Evolutionary conservation across 345 rosid genomes (phyloP).

Genomic region (Streptanthus diversifolius): DNA sequence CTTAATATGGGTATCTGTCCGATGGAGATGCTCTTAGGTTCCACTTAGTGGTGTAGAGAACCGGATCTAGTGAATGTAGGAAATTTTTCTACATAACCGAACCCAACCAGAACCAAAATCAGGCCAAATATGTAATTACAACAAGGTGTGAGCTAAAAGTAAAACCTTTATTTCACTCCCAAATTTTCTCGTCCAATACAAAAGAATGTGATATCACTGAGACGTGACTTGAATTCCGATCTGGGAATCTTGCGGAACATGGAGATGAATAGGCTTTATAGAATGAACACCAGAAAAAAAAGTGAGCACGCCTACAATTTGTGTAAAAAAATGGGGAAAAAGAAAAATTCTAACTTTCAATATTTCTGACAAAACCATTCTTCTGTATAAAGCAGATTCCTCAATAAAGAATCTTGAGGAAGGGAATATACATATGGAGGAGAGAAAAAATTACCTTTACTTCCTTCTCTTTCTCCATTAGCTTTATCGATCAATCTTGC

Average conservation of each 20-base stretch:
- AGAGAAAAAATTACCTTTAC: slow-evolving; percentile 18
- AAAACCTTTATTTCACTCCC: background rate
- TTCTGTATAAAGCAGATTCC: background rate
- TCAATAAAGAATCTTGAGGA: background rate
- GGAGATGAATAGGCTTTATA: background rate
- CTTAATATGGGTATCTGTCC: too few species aligned
- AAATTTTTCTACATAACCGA: background rate
- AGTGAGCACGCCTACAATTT: background rate
- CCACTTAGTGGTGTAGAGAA: background rate
- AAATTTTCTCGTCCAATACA: background rate
- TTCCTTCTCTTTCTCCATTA: background rate
- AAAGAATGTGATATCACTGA: background rate
- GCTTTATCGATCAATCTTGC: slow-evolving; percentile 38
- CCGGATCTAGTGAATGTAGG: background rate
- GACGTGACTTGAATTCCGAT: background rate
- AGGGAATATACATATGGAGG: background rate
- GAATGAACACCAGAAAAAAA: background rate
- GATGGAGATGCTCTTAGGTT: too few species aligned
- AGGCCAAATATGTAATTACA: background rate
- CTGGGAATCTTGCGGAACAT: slow-evolving; percentile 7
- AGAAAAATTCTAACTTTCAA: background rate
- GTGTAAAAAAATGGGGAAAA: background rate
- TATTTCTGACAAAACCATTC: slow-evolving; percentile 10
- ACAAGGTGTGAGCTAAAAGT: background rate
- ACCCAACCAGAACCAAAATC: background rate